Evolutionary conservation across 2,329 filamentous ascomycete species (phyloP).

Genomic region (Diaporthe amygdali): DNA sequence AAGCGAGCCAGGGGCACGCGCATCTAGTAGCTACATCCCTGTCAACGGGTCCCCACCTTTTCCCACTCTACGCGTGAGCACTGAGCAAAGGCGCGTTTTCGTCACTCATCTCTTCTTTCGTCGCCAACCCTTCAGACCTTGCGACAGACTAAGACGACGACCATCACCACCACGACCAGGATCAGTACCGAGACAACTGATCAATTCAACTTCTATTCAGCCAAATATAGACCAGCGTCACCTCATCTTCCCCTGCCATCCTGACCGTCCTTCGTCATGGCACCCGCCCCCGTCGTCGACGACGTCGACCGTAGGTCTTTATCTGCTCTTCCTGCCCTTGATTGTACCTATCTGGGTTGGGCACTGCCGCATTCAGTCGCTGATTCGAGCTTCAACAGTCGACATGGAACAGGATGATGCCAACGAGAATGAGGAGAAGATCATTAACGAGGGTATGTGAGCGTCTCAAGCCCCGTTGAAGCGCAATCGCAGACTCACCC

Average conservation of each 20-base stretch:
- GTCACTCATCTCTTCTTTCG: slow-evolving; percentile 2
- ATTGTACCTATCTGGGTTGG: background rate
- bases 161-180: background rate
- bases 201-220: background rate
- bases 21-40: background rate
- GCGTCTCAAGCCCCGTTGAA: background rate
- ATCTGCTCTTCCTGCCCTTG: background rate
- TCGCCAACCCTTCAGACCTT: background rate
- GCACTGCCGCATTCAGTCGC: background rate
- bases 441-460: slow-evolving; percentile 81
- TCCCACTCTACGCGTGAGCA: slow-evolving; percentile 10
- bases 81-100: background rate
- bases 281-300: slow-evolving; percentile 52
- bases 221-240: background rate
- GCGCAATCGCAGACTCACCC: slow-evolving; percentile 22
- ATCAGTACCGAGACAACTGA: background rate
- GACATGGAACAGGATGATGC: slow-evolving; percentile 70
- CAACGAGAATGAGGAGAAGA: slow-evolving; percentile 77
- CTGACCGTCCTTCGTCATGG: slow-evolving; percentile 42
- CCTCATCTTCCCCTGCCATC: background rate
- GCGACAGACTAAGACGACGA: background rate
- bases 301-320: slow-evolving; percentile 55
- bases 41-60: background rate
- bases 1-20: too few relatives aligned
- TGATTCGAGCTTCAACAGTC: slow-evolving; percentile 32